A percentile compares a stretch with the other conserved stretches of the same genome.
Conservation (phyloP, 2,329 filamentous ascomycete species). For the Zalaria obscura region DNA sequence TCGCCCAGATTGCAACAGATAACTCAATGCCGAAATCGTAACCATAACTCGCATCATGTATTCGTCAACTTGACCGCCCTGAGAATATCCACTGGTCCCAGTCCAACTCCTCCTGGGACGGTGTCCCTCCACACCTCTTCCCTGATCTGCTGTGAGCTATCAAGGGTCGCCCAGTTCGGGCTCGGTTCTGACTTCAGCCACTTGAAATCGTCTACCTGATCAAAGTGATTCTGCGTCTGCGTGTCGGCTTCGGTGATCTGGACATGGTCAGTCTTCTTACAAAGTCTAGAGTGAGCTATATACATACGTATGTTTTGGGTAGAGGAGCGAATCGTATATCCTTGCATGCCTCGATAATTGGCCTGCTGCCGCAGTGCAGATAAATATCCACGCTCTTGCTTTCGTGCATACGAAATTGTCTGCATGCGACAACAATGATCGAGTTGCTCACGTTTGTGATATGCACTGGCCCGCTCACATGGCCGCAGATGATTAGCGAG, state of each 20-base stretch:
- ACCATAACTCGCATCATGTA: too few relatives aligned
- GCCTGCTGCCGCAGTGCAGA: conserved; percentile 64
- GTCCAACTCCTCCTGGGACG: conserved; percentile 48
- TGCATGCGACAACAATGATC: conserved; percentile 62
- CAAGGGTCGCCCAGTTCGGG: conserved; percentile 72
- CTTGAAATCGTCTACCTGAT: conserved; percentile 92
- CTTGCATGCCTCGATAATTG: conserved; percentile 84
- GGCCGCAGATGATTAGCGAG: conserved; percentile 64
- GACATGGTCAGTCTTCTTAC: conserved; percentile 11
- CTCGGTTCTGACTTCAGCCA: conserved; percentile 80
- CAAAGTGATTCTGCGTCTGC: conserved; percentile 53
- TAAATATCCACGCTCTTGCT: conserved; percentile 73
- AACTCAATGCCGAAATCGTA: too few relatives aligned
- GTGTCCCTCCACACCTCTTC: conserved; percentile 9
- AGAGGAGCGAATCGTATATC: conserved; percentile 67
- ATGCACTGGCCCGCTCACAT: conserved; percentile 67
- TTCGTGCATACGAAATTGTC: conserved; percentile 90
- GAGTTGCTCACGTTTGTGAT: conserved; percentile 61
- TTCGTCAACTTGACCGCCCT: conserved; percentile 16
- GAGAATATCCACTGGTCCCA: conserved; percentile 53
- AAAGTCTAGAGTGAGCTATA: background rate
- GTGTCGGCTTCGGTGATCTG: conserved; percentile 12
- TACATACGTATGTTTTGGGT: conserved; percentile 54
- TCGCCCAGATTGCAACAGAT: too few relatives aligned
- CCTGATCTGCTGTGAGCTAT: conserved; percentile 28